Percentiles rank a stretch among this genome's conserved stretches.
These are phyloP conservation scores for Aspergillus intermedius DNA, from an alignment of 2,329 filamentous ascomycete genomes.

Conservation along the genomic window DNA sequence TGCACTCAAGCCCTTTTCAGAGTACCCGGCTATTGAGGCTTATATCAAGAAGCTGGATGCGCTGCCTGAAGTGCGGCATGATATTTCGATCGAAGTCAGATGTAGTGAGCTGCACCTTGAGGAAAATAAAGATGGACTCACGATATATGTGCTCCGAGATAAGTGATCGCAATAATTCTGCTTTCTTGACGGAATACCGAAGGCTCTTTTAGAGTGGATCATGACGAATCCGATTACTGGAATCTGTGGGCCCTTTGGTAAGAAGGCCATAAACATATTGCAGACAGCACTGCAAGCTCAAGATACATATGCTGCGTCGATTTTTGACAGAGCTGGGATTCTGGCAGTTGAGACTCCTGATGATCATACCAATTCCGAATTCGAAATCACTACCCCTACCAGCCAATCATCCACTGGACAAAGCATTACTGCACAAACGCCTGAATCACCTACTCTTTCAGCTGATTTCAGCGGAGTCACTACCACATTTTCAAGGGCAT, in stretches of 20 bases:
- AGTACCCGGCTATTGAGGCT: too few relatives aligned
- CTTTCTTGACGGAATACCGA: slow-evolving; percentile 6
- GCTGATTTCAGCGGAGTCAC: background rate
- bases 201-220: slow-evolving; percentile 8
- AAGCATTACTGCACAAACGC: background rate
- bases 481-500: background rate
- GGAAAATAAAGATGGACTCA: slow-evolving; percentile 1
- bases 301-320: background rate
- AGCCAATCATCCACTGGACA: background rate
- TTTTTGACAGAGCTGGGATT: slow-evolving; percentile 7
- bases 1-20: too few relatives aligned
- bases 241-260: slow-evolving; percentile 1
- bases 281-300: slow-evolving; percentile 1
- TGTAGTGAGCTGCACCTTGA: slow-evolving; percentile 6
- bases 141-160: slow-evolving; percentile 5
- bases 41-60: too few relatives aligned
- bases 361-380: background rate
- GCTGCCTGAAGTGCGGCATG: too few relatives aligned
- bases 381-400: background rate
- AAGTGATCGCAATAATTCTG: slow-evolving; percentile 3
- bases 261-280: slow-evolving; percentile 1
- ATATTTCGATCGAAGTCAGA: slow-evolving; percentile 4
- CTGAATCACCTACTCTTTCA: background rate
- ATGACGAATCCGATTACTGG: slow-evolving; percentile 6
- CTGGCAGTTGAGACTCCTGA: slow-evolving; percentile 4